A percentile compares a stretch with the other conserved stretches of the same genome.
Conservation (phyloP, 1,139 yeast species). For the Kodamaea sp. region DNA sequence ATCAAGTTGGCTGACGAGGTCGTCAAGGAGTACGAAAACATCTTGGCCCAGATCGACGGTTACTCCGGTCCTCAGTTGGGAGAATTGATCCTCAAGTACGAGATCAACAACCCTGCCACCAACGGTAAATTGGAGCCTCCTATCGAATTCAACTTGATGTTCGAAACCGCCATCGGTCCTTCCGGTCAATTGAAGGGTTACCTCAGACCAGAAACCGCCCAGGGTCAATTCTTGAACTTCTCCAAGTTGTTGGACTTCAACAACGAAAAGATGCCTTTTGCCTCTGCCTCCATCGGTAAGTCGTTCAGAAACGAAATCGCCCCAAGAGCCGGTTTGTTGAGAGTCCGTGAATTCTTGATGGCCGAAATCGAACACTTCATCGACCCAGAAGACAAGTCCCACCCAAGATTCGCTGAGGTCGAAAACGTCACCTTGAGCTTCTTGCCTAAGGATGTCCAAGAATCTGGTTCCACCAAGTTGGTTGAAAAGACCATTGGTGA, state of each 20-base stretch:
- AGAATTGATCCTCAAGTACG: slow-evolving; percentile 74
- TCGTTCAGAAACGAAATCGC: slow-evolving; percentile 98
- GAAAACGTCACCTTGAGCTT: slow-evolving; percentile 72
- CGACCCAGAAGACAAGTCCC: slow-evolving; percentile 86
- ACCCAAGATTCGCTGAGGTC: slow-evolving; percentile 76
- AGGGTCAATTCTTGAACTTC: slow-evolving; percentile 97
- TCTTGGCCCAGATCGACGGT: slow-evolving; percentile 94
- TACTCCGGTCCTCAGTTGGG: slow-evolving; percentile 92
- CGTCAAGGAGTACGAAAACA: slow-evolving; percentile 77
- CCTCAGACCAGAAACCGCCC: slow-evolving; percentile 98
- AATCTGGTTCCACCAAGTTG: slow-evolving; percentile 75
- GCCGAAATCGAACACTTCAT: slow-evolving; percentile 99
- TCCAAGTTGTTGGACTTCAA: slow-evolving; percentile 90
- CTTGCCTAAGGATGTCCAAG: slow-evolving; percentile 84
- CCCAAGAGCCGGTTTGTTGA: slow-evolving; percentile 94
- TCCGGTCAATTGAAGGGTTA: slow-evolving; percentile 95
- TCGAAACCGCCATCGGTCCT: slow-evolving; percentile 98
- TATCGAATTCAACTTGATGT: slow-evolving; percentile 95
- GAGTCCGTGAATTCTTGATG: slow-evolving; percentile 98
- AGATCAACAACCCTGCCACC: slow-evolving; percentile 89
- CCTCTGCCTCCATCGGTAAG: slow-evolving; percentile 97
- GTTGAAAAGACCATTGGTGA: slow-evolving; percentile 75
- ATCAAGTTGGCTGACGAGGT: slow-evolving; percentile 80
- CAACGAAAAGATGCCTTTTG: slow-evolving; percentile 97
- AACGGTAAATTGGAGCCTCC: slow-evolving; percentile 88